These are phyloP conservation scores for Xylaria venustula DNA, from an alignment of 495 filamentous ascomycete species.

Conservation along the genomic window DNA sequence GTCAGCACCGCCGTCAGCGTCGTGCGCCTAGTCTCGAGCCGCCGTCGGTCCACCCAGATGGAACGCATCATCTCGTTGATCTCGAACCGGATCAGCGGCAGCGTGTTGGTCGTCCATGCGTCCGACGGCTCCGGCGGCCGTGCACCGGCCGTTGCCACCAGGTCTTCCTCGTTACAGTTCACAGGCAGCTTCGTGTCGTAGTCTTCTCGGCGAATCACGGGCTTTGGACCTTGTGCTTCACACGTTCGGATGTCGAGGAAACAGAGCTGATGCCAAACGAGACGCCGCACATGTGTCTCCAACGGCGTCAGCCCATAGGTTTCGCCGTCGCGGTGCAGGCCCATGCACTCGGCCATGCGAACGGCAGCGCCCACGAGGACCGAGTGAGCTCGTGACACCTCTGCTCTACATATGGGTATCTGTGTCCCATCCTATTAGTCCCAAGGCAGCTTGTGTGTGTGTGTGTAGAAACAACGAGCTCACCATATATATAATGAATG, in stretches of 20 bases:
- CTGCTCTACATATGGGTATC: slow-evolving; percentile 67
- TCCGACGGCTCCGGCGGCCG: slow-evolving; percentile 41
- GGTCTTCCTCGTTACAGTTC: slow-evolving; percentile 63
- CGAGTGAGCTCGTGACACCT: slow-evolving; percentile 69
- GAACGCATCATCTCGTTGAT: slow-evolving; percentile 69
- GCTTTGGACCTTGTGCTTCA: slow-evolving; percentile 70
- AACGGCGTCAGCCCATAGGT: slow-evolving; percentile 61
- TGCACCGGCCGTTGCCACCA: slow-evolving; percentile 38
- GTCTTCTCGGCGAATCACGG: slow-evolving; percentile 65
- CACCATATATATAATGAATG: slow-evolving; percentile 71
- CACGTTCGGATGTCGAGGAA: slow-evolving; percentile 74
- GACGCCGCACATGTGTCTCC: slow-evolving; percentile 70
- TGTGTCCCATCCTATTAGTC: slow-evolving; percentile 27
- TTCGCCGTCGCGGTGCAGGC: slow-evolving; percentile 69
- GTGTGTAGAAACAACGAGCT: slow-evolving; percentile 18
- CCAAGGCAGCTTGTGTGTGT: not conserved
- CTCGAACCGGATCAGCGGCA: slow-evolving; percentile 66
- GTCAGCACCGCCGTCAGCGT: slow-evolving; percentile 53
- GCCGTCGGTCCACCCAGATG: slow-evolving; percentile 61
- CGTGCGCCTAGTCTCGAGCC: slow-evolving; percentile 59
- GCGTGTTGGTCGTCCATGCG: slow-evolving; percentile 66
- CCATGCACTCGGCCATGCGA: slow-evolving; percentile 73
- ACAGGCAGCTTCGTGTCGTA: slow-evolving; percentile 67
- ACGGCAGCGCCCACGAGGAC: slow-evolving; percentile 68
- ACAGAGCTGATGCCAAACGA: slow-evolving; percentile 74